Evolutionary conservation across 371 early-diverging fungal genomes (phyloP), one percentile per base, ranked within the genome.

Genomic region (Mucor plumbeus): DNA sequence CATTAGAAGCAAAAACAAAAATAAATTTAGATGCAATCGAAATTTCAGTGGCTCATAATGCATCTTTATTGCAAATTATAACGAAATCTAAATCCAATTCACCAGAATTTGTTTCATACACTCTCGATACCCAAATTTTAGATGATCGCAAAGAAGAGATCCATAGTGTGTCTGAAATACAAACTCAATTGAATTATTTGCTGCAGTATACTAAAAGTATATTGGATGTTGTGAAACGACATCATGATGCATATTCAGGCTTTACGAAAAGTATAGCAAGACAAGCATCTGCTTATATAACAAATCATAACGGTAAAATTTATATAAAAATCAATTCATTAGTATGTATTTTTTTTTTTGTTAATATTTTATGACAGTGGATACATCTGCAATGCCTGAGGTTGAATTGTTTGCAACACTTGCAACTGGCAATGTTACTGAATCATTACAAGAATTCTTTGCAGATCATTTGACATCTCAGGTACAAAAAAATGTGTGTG

Each of bases 181-280:
- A 73, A 50, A 65, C 61, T 1, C 58, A 69, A 59, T n/a, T 73
- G 5, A 59, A 69, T 4, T 73, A 73, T 63, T 26, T 73, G 17
- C 15, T 73, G 17, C 19, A 69, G 15, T 73, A 73, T 26, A 62
- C 47, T 7, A 54, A 14, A 7, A 10, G n/a, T 5, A 55, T 15
- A 15, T 35, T 65, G 5, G 60, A 69, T n/a, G 36, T 66, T 19
- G 35, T 69, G 5, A 56, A 48, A 47, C 58, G 58, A 31, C 69
- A 73, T 55, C 59, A 73, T 41, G 48, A 33, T 6, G 36, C 65
- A 1, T 73, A 59, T 48, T 21, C 65, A 7, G 44, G 19, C 15
- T 44, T 53, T 2, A 65, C 61, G 0, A 69, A 15, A 4, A 65
- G 39, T 19, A 31, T 69, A 7, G 40, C 48, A 3, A 38, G 33